These are phyloP conservation scores for Apiospora malaysiana DNA, from an alignment of 2,329 filamentous ascomycete species.

Conservation along the genomic window DNA sequence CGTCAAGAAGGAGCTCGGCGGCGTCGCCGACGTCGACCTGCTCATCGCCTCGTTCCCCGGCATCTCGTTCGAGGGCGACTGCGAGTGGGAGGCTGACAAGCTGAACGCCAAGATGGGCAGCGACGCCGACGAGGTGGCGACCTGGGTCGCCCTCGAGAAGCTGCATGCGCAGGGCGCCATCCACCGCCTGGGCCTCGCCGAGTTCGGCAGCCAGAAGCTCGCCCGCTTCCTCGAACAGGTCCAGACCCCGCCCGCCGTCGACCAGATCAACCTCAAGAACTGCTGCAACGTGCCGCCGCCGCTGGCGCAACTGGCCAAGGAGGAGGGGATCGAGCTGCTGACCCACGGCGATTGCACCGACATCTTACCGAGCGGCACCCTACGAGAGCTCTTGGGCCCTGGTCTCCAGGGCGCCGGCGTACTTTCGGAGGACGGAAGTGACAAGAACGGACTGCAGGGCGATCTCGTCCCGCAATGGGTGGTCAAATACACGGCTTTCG, in stretches of 20 bases:
- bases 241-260: slow-evolving; percentile 76
- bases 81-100: slow-evolving; percentile 77
- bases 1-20: slow-evolving; percentile 79
- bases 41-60: slow-evolving; percentile 93
- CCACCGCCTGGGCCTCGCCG: slow-evolving; percentile 80
- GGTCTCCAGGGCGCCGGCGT: slow-evolving; percentile 76
- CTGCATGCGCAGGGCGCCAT: slow-evolving; percentile 76
- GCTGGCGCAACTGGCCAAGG: slow-evolving; percentile 82
- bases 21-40: slow-evolving; percentile 78
- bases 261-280: slow-evolving; percentile 96
- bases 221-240: slow-evolving; percentile 76
- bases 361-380: slow-evolving; percentile 83
- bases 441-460: slow-evolving; percentile 67
- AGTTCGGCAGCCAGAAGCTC: slow-evolving; percentile 88
- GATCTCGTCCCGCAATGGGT: slow-evolving; percentile 92
- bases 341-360: slow-evolving; percentile 96
- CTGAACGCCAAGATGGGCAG: slow-evolving; percentile 65
- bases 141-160: slow-evolving; percentile 76
- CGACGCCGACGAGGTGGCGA: slow-evolving; percentile 70
- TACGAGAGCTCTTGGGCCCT: slow-evolving; percentile 81
- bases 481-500: slow-evolving; percentile 94
- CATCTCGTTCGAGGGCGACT: slow-evolving; percentile 91
- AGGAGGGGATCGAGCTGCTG: slow-evolving; percentile 81
- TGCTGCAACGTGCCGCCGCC: slow-evolving; percentile 95
- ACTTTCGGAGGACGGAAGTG: slow-evolving; percentile 64